Evolutionary conservation across 2,329 filamentous ascomycete genomes (phyloP).

Genomic region (Fusarium sterilihyphosum): DNA sequence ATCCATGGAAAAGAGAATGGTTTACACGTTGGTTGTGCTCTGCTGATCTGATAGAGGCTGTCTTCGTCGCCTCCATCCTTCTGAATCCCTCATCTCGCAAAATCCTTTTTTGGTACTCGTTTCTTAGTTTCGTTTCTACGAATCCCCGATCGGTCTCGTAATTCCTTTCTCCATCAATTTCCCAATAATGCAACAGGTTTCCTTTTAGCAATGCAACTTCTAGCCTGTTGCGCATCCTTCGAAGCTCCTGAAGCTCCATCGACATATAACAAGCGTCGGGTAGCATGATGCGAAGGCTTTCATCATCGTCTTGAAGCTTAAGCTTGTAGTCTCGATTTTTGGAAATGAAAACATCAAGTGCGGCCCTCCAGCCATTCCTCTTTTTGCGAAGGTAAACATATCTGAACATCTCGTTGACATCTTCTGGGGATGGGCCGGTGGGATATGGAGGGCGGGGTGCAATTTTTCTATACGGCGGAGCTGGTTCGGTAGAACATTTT

Average conservation of each 20-base stretch:
- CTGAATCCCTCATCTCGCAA: rapidly evolving
- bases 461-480: neutral
- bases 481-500: rapidly evolving
- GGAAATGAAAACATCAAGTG: rapidly evolving
- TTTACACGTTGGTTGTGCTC: too few relatives aligned
- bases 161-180: neutral
- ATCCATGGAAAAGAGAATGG: too few relatives aligned
- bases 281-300: neutral
- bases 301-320: neutral
- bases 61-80: neutral
- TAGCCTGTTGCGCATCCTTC: rapidly evolving
- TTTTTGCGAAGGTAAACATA: neutral
- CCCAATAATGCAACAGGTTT: neutral
- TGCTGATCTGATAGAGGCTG: neutral
- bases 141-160: rapidly evolving
- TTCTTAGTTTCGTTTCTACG: rapidly evolving
- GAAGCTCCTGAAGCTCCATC: neutral
- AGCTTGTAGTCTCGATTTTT: rapidly evolving
- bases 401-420: neutral
- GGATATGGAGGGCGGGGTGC: neutral
- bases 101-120: rapidly evolving
- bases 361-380: rapidly evolving
- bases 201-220: neutral
- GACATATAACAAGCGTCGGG: neutral
- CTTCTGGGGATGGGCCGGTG: rapidly evolving